A percentile compares a stretch with the other conserved stretches of the same genome.
phyloP scores from a whole-genome alignment of 2,329 filamentous ascomycete genomes.

The Ceratocystis albifundus region DNA sequence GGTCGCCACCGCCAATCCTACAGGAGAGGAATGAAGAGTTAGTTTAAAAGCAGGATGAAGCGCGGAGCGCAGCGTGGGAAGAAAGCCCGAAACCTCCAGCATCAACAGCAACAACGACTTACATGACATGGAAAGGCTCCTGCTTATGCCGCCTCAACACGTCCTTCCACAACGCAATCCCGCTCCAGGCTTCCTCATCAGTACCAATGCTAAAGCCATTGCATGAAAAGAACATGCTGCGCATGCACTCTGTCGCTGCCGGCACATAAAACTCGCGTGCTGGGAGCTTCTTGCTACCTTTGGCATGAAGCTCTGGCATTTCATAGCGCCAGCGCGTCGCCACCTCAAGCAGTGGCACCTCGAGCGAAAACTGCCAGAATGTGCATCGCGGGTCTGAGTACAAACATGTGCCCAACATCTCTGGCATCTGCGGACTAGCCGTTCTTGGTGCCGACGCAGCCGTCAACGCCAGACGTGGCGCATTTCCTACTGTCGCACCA shows the following conservation, averaged over 20 bases:
- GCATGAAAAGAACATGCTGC: conserved; percentile 97
- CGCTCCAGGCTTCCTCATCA: conserved; percentile 74
- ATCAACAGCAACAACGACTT: conserved; percentile 30
- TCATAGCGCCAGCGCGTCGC: conserved; percentile 72
- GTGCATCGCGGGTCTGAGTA: conserved; percentile 59
- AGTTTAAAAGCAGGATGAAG: neutral
- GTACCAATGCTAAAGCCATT: conserved; percentile 91
- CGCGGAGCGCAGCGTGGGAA: neutral
- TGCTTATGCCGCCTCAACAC: conserved; percentile 70
- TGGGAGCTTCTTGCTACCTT: conserved; percentile 43
- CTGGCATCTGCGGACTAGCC: conserved; percentile 13
- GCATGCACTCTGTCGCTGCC: conserved; percentile 74
- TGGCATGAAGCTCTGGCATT: conserved; percentile 54
- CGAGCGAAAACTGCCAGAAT: conserved; percentile 85
- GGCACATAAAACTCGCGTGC: conserved; percentile 75
- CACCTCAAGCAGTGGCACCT: conserved; percentile 57
- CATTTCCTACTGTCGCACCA: conserved; percentile 23
- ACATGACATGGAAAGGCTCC: conserved; percentile 83
- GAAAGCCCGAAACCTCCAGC: no score
- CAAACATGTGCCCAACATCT: conserved; percentile 46
- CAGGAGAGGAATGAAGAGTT: neutral
- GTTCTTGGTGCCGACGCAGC: neutral
- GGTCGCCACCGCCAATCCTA: conserved; percentile 74
- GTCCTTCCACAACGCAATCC: conserved; percentile 90
- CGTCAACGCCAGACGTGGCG: conserved; percentile 13